Conservation (phyloP, 2,329 filamentous ascomycete genomes). For the Colletotrichum liaoningense region DNA sequence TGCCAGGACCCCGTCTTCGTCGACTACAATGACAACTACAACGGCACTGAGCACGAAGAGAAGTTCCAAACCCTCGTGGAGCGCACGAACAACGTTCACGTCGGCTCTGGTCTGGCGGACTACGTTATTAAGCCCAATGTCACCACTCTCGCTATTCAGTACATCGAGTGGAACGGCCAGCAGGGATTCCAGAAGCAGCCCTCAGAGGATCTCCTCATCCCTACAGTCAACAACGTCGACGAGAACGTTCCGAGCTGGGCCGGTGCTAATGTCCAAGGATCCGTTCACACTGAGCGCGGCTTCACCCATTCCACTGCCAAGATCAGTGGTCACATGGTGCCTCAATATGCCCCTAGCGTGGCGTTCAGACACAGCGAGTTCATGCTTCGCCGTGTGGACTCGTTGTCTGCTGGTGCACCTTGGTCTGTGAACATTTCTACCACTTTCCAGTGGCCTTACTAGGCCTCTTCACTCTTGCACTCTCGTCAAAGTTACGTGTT, state of each 20-base stretch:
- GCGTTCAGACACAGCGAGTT: slow-evolving; percentile 80
- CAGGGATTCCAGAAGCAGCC: slow-evolving; percentile 76
- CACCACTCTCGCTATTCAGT: slow-evolving; percentile 78
- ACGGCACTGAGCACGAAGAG: slow-evolving; percentile 29
- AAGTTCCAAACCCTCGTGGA: slow-evolving; percentile 56
- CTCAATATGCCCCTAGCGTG: slow-evolving; percentile 75
- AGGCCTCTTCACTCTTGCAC: background rate
- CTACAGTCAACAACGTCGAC: slow-evolving; percentile 43
- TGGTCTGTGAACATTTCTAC: slow-evolving; percentile 24
- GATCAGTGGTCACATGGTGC: slow-evolving; percentile 75
- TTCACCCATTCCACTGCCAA: slow-evolving; percentile 76
- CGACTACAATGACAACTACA: slow-evolving; percentile 18
- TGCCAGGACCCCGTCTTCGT: slow-evolving; percentile 20
- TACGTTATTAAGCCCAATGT: slow-evolving; percentile 76
- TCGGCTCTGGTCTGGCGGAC: slow-evolving; percentile 79
- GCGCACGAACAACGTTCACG: slow-evolving; percentile 75
- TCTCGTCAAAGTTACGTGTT: background rate
- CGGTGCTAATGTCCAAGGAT: slow-evolving; percentile 75
- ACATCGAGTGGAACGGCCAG: slow-evolving; percentile 81
- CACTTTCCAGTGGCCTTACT: slow-evolving; percentile 18
- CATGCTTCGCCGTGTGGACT: slow-evolving; percentile 74
- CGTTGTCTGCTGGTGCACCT: background rate
- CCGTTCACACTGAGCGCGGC: slow-evolving; percentile 78
- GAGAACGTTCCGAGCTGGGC: slow-evolving; percentile 58
- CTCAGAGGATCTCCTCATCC: slow-evolving; percentile 74